These are phyloP conservation scores for Coemansia sp. DNA, from an alignment of 192 early-diverging fungal genomes.

Conservation along the genomic window DNA sequence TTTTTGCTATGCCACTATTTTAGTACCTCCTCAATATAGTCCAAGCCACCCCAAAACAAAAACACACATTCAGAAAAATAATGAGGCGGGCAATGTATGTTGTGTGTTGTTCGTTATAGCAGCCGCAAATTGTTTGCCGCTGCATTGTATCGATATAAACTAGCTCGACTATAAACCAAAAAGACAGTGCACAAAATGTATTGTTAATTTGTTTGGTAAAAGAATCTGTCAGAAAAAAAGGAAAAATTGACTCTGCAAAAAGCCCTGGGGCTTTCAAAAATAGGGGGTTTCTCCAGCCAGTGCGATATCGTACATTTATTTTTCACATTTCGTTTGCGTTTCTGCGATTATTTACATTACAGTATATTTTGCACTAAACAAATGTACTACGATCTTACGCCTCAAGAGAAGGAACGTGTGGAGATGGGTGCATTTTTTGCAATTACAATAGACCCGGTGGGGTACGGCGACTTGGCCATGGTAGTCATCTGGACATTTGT, in stretches of 20 bases:
- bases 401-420: conserved; percentile 26
- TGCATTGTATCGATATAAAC: too few species aligned
- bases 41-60: neutral
- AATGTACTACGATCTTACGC: conserved; percentile 46
- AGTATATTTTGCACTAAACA: neutral
- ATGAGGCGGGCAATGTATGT: neutral
- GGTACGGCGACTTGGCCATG: conserved; percentile 31
- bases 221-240: neutral
- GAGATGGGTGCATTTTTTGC: conserved; percentile 40
- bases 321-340: neutral
- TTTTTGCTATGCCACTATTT: neutral
- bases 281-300: too few species aligned
- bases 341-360: neutral
- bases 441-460: conserved; percentile 31
- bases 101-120: neutral
- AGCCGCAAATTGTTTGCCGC: neutral
- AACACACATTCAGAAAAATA: neutral
- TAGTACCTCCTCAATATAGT: neutral
- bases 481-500: conserved; percentile 22
- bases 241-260: neutral
- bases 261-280: neutral
- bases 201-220: neutral
- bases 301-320: neutral
- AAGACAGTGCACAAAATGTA: neutral
- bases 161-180: too few species aligned